Base-by-base conservation (phyloP, 495 filamentous ascomycete genomes). In the Thermochaetoides thermophila region DNA sequence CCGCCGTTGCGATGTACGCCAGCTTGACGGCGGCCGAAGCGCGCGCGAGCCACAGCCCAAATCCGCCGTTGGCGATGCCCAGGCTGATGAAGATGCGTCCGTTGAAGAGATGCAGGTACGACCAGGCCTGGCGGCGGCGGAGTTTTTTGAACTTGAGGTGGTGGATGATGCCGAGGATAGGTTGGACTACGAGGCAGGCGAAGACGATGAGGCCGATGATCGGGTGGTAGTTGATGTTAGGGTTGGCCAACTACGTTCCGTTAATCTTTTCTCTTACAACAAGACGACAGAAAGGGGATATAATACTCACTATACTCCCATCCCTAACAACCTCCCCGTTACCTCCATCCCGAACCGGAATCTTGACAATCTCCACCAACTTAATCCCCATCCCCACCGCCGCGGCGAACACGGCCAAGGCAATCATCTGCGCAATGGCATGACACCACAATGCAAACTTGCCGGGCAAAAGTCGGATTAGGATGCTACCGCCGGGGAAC, bases 51-150 rank as follows among this genome's bases (percentile, higher is more conserved):
- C 53, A 44, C 20, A 81, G 58, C 0, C 78, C 79, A 10, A 81
- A 51, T 0, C 70, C 77, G 17, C 68, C 79, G 52, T 84, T 83
- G 35, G 79, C 60, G 28, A 82, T 68, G 1, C 73, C 80, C 4
- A 79, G 53, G 0, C 66, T 55, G 14, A 85, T 62, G 10, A 70
- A 42, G n/a, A 53, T 17, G 0, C 79, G 67, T 1, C 80, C 79
- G 40, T 68, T 62, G 74, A 78, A 78, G 26, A 78, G 60, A 50
- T 85, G 80, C 7, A 60, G 34, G 39, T 73, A 55, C 1, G 64
- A 68, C 58, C 64, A 69, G 4, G 57, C 22, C 12, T 65, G 67
- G 23, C 73, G 69, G 0, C 52, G 42, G 6, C 46, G 36, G 1
- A 56, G 48, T 29, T 55, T 57, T 16, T 57, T 57, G 53, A 60